phyloP scores from a whole-genome alignment of 2,329 filamentous ascomycete species.

The Colletotrichum orbiculare region DNA sequence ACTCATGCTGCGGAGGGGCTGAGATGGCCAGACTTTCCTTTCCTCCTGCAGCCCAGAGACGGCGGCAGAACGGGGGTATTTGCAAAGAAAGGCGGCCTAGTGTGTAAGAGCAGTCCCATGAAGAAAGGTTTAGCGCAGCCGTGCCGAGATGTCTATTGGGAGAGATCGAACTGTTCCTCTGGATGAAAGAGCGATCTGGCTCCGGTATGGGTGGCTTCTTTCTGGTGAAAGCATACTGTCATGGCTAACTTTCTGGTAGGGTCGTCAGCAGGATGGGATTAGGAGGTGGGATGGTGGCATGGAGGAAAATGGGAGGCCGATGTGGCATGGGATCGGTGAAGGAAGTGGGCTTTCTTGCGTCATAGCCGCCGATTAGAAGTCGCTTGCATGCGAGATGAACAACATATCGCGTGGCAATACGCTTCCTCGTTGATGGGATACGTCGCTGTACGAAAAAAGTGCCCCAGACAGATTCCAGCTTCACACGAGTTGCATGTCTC shows the following conservation, averaged over 20 bases:
- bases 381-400: constrained; percentile 30
- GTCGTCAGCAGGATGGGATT: constrained; percentile 17
- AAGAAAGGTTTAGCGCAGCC: constrained; percentile 9
- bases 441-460: not conserved
- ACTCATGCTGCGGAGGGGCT: constrained; percentile 24
- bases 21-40: constrained; percentile 2
- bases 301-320: constrained; percentile 20
- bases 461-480: no score
- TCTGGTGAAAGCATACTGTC: constrained; percentile 7
- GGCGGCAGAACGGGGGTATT: not conserved
- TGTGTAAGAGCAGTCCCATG: not conserved
- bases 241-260: not conserved
- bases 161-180: not conserved
- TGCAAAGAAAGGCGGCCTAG: not conserved
- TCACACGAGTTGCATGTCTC: not conserved
- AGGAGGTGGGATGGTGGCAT: constrained; percentile 14
- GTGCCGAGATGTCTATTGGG: constrained; percentile 1
- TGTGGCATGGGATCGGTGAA: constrained; percentile 15
- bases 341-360: constrained; percentile 25
- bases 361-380: constrained; percentile 35
- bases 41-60: not conserved
- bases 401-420: not conserved
- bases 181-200: no score
- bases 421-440: not conserved
- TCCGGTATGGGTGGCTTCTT: no score